Conservation (phyloP, 768 basidiomycete genomes). For the Lentinula guzmanii region DNA sequence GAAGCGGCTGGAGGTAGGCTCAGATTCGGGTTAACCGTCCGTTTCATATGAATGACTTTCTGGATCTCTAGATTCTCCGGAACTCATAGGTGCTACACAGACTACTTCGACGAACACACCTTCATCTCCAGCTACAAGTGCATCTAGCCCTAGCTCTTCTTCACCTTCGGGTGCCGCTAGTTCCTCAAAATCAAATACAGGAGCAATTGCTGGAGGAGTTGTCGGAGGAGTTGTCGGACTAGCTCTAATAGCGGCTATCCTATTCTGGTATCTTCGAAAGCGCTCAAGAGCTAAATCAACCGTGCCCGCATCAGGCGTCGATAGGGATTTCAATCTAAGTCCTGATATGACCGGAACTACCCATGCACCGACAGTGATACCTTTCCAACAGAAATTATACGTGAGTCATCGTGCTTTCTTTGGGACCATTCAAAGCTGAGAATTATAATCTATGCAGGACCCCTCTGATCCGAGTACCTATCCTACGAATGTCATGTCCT, state of each 20-base stretch:
- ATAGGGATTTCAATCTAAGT: slow-evolving; percentile 6
- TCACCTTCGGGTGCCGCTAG: neutral
- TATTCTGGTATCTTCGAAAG: slow-evolving; percentile 12
- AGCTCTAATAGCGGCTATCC: slow-evolving; percentile 11
- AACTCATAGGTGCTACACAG: slow-evolving; percentile 7
- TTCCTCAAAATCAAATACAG: slow-evolving; percentile 13
- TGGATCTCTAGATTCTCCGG: slow-evolving; percentile 10
- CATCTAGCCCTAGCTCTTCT: neutral
- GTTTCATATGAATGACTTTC: neutral
- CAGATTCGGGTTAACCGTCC: neutral
- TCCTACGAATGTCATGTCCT: neutral
- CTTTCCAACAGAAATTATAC: slow-evolving; percentile 19
- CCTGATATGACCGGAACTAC: slow-evolving; percentile 5
- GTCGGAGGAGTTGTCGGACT: slow-evolving; percentile 18
- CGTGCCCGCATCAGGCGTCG: neutral
- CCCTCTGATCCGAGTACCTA: slow-evolving; percentile 25
- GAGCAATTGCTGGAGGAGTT: slow-evolving; percentile 20
- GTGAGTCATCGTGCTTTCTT: slow-evolving; percentile 13
- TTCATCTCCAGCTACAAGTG: neutral
- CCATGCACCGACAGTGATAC: slow-evolving; percentile 3
- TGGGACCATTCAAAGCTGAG: neutral
- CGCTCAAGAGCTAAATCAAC: neutral
- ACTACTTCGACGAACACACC: neutral
- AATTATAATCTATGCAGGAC: slow-evolving; percentile 15
- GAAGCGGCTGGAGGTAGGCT: slow-evolving; percentile 1